Evolutionary conservation across 1,284 basidiomycete species (phyloP), one percentile per base, ranked within the genome.

Genomic region (Sporisorium graminicola): DNA sequence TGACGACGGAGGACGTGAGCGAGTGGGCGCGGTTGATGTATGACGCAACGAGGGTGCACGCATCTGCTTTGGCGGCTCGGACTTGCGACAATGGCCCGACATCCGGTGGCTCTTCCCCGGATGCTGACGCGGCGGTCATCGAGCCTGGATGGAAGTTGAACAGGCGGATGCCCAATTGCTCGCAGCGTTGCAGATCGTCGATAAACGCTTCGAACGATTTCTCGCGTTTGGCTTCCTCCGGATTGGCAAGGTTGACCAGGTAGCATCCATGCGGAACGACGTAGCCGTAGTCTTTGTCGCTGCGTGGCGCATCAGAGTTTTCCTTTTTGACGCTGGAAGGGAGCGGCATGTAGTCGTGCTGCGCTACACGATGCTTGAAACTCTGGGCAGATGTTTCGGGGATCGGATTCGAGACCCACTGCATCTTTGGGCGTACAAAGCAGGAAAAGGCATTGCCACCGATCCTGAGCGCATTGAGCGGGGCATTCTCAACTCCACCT

Each of bases 221-320:
- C 63, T 90, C 88, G 24, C 93, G 89, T 79, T 94, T 94, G 9
- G 88, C 88, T 16, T 91, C 92, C 69, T 94, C 92, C 0, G 92
- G 91, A 79, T 94, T 94, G 6, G 91, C 93, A 0, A 95, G 88
- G 81, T 95, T 95, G 65, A 94, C 90, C 31, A 95, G 88, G 82
- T 94, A 95, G 82, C 90, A 93, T 20, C 93, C 93, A 74, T 94
- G 93, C 0, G 93, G 93, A 5, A 94, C 86, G 2, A 94, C 88
- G 67, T 91, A 87, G 29, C 63, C 68, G 49, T 60, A 29, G 20
- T 50, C 56, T 5, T 47, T 40, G 10, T 27, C n/a, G 22, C 6
- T n/a, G 0, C 16, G 0, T 24, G 18, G 16, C 24, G 6, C 14
- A 16, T 51, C 20, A 14, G 10, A 4, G 2, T 52, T n/a, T 20